A percentile compares a stretch with the other conserved stretches of the same genome.
These are phyloP conservation scores for Solanum tacnaense DNA, from an alignment of 257 asterid species.

Conservation along the genomic window DNA sequence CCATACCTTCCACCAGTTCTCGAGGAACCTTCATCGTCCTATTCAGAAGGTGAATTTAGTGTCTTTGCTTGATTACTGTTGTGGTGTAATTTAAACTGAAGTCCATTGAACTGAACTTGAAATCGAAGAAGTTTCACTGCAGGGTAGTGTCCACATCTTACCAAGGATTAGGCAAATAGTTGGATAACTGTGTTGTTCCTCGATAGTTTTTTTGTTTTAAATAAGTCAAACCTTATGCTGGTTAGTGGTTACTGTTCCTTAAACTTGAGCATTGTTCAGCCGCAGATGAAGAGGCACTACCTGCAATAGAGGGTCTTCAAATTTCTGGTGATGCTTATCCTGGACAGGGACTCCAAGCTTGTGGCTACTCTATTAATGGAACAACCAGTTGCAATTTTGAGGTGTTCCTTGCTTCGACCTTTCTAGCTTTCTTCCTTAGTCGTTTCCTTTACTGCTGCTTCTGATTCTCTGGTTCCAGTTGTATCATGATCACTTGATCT, in stretches of 20 bases:
- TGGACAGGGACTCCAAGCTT: slow-evolving; percentile 85
- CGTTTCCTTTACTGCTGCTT: background rate
- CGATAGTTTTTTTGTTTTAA: background rate
- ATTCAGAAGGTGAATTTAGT: slow-evolving; percentile 65
- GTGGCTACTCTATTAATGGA: slow-evolving; percentile 88
- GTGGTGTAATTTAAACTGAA: background rate
- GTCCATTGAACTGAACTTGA: background rate
- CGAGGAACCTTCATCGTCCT: slow-evolving; percentile 90
- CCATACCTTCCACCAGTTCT: slow-evolving; percentile 87
- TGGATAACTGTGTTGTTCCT: background rate
- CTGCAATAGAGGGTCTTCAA: slow-evolving; percentile 93
- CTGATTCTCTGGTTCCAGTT: background rate
- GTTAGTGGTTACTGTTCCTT: background rate
- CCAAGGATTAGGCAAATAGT: background rate
- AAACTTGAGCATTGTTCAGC: slow-evolving; percentile 3
- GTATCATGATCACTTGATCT: slow-evolving; percentile 3
- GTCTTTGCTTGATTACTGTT: slow-evolving; percentile 2
- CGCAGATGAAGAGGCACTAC: slow-evolving; percentile 71
- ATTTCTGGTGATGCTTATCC: slow-evolving; percentile 94
- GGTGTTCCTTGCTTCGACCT: slow-evolving; percentile 28
- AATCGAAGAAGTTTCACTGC: background rate
- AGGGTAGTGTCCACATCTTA: background rate
- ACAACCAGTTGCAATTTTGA: slow-evolving; percentile 98
- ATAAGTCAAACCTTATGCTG: background rate
- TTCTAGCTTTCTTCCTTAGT: background rate